Percentiles rank a stretch among this genome's conserved stretches.
Conservation (phyloP, 345 rosid species). For the Moringa oleifera region DNA sequence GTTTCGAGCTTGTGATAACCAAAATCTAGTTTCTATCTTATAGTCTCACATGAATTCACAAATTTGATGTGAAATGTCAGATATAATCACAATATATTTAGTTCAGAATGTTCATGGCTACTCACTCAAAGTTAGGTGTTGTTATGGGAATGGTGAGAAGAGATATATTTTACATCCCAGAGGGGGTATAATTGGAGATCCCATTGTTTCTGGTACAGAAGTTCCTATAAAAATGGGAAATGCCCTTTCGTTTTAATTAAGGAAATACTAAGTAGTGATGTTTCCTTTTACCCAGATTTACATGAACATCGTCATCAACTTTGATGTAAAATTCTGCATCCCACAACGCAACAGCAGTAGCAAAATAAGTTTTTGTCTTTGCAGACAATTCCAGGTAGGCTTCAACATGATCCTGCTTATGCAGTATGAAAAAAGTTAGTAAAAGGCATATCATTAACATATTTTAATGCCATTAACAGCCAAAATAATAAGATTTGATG, state of each 20-base stretch:
- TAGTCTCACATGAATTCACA: not conserved
- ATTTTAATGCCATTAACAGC: not conserved
- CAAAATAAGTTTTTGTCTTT: slow-evolving; percentile 76
- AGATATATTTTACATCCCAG: too few relatives aligned
- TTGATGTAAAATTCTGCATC: slow-evolving; percentile 86
- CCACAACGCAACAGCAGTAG: slow-evolving; percentile 78
- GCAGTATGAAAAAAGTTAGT: not conserved
- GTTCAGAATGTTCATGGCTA: not conserved
- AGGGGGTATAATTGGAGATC: too few relatives aligned
- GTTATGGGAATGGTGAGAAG: too few relatives aligned
- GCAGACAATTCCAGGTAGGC: slow-evolving; percentile 78
- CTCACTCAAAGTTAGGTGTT: not conserved
- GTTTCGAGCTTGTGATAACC: not conserved
- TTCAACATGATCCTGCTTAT: slow-evolving; percentile 70
- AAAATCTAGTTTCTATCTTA: not conserved
- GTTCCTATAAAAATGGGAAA: too few relatives aligned
- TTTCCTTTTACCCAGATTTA: slow-evolving; percentile 57
- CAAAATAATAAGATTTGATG: too few relatives aligned
- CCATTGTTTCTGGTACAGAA: too few relatives aligned
- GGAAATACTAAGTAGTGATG: not conserved
- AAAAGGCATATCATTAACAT: not conserved
- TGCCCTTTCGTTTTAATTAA: too few relatives aligned
- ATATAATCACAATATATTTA: not conserved
- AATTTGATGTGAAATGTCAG: too few relatives aligned
- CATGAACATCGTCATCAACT: slow-evolving; percentile 97